phyloP scores from a whole-genome alignment of 441 rosid species.

The Iberis amara region DNA sequence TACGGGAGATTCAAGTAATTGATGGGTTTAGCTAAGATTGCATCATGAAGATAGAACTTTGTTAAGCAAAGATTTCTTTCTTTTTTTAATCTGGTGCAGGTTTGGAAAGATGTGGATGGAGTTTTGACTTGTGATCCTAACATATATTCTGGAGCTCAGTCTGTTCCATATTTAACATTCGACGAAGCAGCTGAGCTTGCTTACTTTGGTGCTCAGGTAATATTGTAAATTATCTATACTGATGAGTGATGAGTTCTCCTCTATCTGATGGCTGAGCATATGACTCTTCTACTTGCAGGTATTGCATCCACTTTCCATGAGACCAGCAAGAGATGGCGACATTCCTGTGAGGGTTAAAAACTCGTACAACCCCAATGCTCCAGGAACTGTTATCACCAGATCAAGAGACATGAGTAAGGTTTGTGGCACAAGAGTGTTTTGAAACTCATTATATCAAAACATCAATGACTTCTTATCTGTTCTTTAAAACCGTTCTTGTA shows the following conservation, averaged over 20 bases:
- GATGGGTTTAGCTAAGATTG: slow-evolving; percentile 18
- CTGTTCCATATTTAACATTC: slow-evolving; percentile 81
- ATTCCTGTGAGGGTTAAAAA: slow-evolving; percentile 93
- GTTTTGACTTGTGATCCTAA: slow-evolving; percentile 95
- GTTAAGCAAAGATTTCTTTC: slow-evolving; percentile 5
- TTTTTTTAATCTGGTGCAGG: slow-evolving; percentile 37
- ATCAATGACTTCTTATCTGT: no score
- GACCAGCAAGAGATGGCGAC: slow-evolving; percentile 93
- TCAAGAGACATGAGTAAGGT: slow-evolving; percentile 86
- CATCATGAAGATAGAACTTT: background rate
- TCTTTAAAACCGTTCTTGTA: no score
- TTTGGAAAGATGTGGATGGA: slow-evolving; percentile 99
- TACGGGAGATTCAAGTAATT: slow-evolving; percentile 88
- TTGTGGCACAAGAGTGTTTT: no score
- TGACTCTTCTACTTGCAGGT: slow-evolving; percentile 43
- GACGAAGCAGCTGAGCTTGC: slow-evolving; percentile 99
- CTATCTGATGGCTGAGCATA: slow-evolving; percentile 18
- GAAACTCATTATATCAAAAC: no score
- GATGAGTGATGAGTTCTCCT: slow-evolving; percentile 7
- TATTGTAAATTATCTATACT: background rate
- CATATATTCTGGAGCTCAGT: slow-evolving; percentile 63
- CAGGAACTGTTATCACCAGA: slow-evolving; percentile 89
- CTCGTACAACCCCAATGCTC: slow-evolving; percentile 85
- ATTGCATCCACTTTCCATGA: slow-evolving; percentile 89
- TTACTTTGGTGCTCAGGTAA: slow-evolving; percentile 95